Base-by-base conservation (phyloP, 78 protist genomes). In the Tieghemostelium lacteum region DNA sequence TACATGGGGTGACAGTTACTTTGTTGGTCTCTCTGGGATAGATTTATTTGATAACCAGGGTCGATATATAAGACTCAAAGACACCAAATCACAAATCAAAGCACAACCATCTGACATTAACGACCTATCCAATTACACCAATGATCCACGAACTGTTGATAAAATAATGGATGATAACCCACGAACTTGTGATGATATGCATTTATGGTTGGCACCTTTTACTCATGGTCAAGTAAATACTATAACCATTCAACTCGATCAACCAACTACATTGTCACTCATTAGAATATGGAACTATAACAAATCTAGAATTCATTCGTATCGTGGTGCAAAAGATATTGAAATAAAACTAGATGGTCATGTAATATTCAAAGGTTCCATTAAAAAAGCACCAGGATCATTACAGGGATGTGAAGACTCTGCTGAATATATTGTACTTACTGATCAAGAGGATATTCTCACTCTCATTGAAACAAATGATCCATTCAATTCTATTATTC, bases 201-300 rank as follows among this genome's bases (percentile, higher is more conserved):
- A 94, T 63, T 66, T 95, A 45, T 96, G 98, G 98, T 67, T 95
- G 6, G 88, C 94, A 10, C 96, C 98, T 20, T 96, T 60, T 73
- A 83, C 95, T 16, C 40, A 61, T 1, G 91, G 92, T n/a, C 70
- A 87, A 64, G 0, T 31, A n/a, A 85, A 58, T 63, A 20, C 78
- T 6, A 45, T 96, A 33, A 58, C 76, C 8, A 22, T 94, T 24
- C 50, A 49, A 39, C 54, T 94, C 37, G 93, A 73, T 55, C 19
- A 33, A 20, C 19, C 28, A 17, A 26, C n/a, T 6, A 50, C 85
- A 26, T 26, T 96, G 0, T 58, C 96, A 26, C 29, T 71, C 39
- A 37, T 96, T 31, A 88, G 96, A 45, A 39, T 94, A 22, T 95
- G 96, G 96, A 96, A 96, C 73, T 96, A 96, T 86, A 96, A 96